A percentile compares a stretch with the other conserved stretches of the same genome.
These are phyloP conservation scores for Nicotiana sylvestris DNA, from an alignment of 257 asterid species.

Conservation along the genomic window DNA sequence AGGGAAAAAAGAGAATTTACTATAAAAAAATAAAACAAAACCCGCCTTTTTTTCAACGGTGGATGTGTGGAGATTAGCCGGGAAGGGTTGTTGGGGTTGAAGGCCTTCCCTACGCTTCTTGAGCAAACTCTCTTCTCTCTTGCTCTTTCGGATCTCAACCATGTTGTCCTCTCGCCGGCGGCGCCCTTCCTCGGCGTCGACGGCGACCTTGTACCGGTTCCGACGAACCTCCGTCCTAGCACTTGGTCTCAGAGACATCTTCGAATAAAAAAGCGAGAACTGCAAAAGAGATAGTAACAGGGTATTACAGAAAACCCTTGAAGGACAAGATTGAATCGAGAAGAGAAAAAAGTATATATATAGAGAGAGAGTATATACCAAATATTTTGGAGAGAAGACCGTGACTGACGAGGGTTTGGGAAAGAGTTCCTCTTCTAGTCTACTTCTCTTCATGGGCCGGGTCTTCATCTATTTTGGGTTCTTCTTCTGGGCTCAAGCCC, in stretches of 20 bases:
- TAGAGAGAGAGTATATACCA: neutral
- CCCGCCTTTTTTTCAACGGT: slow-evolving; percentile 65
- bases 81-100: slow-evolving; percentile 40
- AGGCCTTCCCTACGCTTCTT: slow-evolving; percentile 91
- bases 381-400: slow-evolving; percentile 10
- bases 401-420: slow-evolving; percentile 15
- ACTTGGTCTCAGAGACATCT: slow-evolving; percentile 91
- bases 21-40: no score
- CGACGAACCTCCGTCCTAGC: slow-evolving; percentile 79
- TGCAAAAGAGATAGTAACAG: neutral
- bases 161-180: slow-evolving; percentile 87
- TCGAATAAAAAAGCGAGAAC: neutral
- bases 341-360: neutral
- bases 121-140: slow-evolving; percentile 84
- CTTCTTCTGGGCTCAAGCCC: neutral
- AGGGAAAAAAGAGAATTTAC: neutral
- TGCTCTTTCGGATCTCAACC: slow-evolving; percentile 96
- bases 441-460: slow-evolving; percentile 16
- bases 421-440: neutral
- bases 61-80: slow-evolving; percentile 45
- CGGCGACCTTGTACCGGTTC: slow-evolving; percentile 92
- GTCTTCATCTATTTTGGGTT: neutral
- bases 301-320: neutral
- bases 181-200: slow-evolving; percentile 93
- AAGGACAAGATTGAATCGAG: neutral